Evolutionary conservation across 192 early-diverging fungal genomes (phyloP), one percentile per base, ranked within the genome.

Genomic region (Coemansia javaensis): DNA sequence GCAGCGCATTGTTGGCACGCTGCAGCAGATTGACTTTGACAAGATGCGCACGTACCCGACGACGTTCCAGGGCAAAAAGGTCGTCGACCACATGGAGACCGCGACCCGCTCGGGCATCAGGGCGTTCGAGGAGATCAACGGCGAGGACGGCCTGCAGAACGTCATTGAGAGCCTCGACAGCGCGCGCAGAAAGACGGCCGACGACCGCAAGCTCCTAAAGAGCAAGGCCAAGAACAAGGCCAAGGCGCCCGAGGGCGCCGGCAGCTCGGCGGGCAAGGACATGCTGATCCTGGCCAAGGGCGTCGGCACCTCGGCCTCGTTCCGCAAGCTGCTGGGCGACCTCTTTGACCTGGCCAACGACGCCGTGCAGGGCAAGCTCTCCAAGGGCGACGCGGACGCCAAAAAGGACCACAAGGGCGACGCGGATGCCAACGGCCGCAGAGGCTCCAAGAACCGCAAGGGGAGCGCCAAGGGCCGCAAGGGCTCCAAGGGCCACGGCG

Each of bases 71-170:
- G 67, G 67, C 32, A 63, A 52, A 12, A 55, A 59, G 22, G 60
- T 71, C n/a, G 46, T 71, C 10, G 60, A 64, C 49, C 51, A 52
- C 33, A 32, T 63, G 24, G 60, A 63, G n/a, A 44, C 47, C 31
- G 43, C 56, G 7, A 71, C 56, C 34, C 44, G 33, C 9, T 17
- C 55, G 10, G 55, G 67, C 12, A 27, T 53, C 30, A 42, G 17
- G 23, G 60, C 59, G 18, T 56, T 71, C 33, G 54, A 71, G 35
- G 51, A 63, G 30, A 51, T 71, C 52, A 71, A 71, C 37, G 60
- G 67, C 56, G 44, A 71, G 1, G 61, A 63, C 30, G 56, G 56
- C 30, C 40, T 37, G 13, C 67, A 71, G 43, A 32, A 12, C 16
- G 56, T 71, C 15, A 39, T 64, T 22, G 14, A 28, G 6, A 50